Percentiles rank a stretch among this genome's conserved stretches.
These are phyloP conservation scores for Phylloporus sp. DNA, from an alignment of 768 basidiomycete species.

Conservation along the genomic window DNA sequence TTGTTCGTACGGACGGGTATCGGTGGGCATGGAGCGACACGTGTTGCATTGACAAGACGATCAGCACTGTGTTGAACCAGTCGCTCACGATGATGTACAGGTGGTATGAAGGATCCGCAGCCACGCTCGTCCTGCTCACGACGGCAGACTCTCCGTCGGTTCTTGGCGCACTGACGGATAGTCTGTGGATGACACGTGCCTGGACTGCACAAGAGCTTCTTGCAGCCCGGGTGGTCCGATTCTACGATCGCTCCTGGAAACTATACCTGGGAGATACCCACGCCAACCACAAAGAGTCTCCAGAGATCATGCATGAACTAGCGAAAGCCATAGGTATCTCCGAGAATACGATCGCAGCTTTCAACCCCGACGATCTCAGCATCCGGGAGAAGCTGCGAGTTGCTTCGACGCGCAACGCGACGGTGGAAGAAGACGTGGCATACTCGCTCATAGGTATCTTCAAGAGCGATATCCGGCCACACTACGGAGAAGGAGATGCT, in stretches of 20 bases:
- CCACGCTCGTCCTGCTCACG: neutral
- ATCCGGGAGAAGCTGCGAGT: neutral
- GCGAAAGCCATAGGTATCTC: neutral
- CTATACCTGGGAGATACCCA: neutral
- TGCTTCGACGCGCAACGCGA: neutral
- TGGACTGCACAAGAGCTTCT: neutral
- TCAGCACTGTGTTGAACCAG: neutral
- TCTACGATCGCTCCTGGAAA: neutral
- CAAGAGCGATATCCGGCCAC: neutral
- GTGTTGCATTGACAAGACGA: neutral
- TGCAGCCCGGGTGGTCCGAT: neutral
- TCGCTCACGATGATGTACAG: slow-evolving; percentile 1
- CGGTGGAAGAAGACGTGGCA: neutral
- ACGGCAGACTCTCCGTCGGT: neutral
- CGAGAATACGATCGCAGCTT: neutral
- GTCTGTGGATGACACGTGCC: slow-evolving; percentile 1
- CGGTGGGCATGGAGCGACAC: neutral
- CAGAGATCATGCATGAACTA: neutral
- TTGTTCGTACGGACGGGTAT: neutral
- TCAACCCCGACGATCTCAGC: neutral
- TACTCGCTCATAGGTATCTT: slow-evolving; percentile 1
- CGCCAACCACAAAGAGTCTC: neutral
- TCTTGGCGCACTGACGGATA: neutral
- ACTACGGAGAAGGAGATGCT: neutral
- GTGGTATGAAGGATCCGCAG: neutral